Base-by-base conservation (phyloP, 495 filamentous ascomycete genomes). In the Trichoderma gamsii region DNA sequence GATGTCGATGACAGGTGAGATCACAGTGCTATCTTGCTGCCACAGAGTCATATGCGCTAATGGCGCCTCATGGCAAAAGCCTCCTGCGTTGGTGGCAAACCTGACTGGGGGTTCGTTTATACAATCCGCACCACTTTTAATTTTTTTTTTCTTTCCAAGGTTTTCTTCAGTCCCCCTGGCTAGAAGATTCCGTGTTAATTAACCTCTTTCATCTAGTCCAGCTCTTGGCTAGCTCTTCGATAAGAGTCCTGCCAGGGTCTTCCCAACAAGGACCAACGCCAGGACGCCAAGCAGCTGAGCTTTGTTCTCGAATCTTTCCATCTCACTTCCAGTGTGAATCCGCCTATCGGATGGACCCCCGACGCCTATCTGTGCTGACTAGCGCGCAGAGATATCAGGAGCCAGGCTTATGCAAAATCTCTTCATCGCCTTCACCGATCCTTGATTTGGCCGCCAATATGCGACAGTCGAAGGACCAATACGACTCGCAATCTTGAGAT, bases 271-370 rank as follows among this genome's bases (percentile, higher is more conserved):
- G 25, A 9, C 25, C 56, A 32, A 61, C 56, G 56, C 56, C 56
- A 61, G 29, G 4, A 61, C 56, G 56, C 27, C 25, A 29, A 32
- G 12, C 27, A 61, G 25, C n/a, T 15, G 21, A 13, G 25, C 16
- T 61, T 15, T 29, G 23, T 61, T 61, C 56, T 61, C 56, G 56
- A 61, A 61, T 61, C 23, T 11, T 61, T 32, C 56, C 16, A 32
- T 32, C 56, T 29, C 56, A 29, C 29, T 12, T 61, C n/a, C 25
- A 61, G 27, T 23, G 27, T 11, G 56, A 32, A 29, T 32, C 25
- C 9, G 29, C 56, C 56, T 61, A 61, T 61, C 56, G 27, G 56
- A 61, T 13, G 23, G 4, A 13, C 9, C 56, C 27, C 27, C 3
- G 23, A 9, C 16, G 27, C 56, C 27, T 61, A 61, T 61, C 56